phyloP scores from a whole-genome alignment of 129 eudicot genomes.

The Flaveria linearis region DNA sequence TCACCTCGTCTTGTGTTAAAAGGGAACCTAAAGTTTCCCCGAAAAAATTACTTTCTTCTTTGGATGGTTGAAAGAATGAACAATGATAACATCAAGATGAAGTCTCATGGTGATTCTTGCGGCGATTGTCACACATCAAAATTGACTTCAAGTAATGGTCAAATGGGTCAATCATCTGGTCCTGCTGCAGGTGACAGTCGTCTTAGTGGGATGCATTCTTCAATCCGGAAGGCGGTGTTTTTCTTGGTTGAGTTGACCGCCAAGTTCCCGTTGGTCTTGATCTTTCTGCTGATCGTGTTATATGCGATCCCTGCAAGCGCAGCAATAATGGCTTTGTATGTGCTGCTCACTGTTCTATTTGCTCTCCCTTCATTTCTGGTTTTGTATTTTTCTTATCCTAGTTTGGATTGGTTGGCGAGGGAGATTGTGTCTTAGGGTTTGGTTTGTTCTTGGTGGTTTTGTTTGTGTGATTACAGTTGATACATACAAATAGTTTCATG shows the following conservation, averaged over 20 bases:
- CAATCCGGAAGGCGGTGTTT: slow-evolving; percentile 41
- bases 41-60: slow-evolving; percentile 65
- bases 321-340: slow-evolving; percentile 53
- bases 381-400: slow-evolving; percentile 69
- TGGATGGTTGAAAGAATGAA: slow-evolving; percentile 77
- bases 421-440: slow-evolving; percentile 57
- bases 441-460: slow-evolving; percentile 6
- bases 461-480: slow-evolving; percentile 1
- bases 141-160: slow-evolving; percentile 14
- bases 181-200: slow-evolving; percentile 13
- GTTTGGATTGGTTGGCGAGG: slow-evolving; percentile 78
- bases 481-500: background rate
- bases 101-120: slow-evolving; percentile 20
- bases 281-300: slow-evolving; percentile 54
- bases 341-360: slow-evolving; percentile 55
- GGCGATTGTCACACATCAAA: slow-evolving; percentile 39
- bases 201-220: slow-evolving; percentile 36
- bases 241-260: slow-evolving; percentile 55
- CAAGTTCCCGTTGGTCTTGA: slow-evolving; percentile 62
- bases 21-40: slow-evolving; percentile 58
- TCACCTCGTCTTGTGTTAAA: slow-evolving; percentile 55
- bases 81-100: slow-evolving; percentile 40
- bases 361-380: slow-evolving; percentile 68
- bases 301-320: slow-evolving; percentile 68
- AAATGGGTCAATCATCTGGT: slow-evolving; percentile 28